Evolutionary conservation across 129 eudicot genomes (phyloP), one percentile per base, ranked within the genome.

Genomic region (Ambrosia trifida): DNA sequence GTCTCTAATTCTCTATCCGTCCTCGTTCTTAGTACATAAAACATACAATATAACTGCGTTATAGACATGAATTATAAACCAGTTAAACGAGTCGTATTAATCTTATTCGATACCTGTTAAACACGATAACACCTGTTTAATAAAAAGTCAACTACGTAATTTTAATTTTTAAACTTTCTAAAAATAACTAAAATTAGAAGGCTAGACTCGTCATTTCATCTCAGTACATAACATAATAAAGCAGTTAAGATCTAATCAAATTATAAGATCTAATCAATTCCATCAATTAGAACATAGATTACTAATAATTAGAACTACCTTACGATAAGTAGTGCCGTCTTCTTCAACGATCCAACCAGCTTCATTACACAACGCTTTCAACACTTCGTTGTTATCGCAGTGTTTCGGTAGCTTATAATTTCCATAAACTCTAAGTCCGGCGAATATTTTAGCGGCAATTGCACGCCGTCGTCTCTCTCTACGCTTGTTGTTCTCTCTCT

Each of bases 321-420:
- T 87, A 10, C 96, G 83, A 28, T 93, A 93, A 73, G 98, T 93
- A 53, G 98, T 93, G 49, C 98, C 98, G 10, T 93, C 98, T 71
- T 89, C 96, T 78, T 93, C 96, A 50, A 93, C 98, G 79, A 80
- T 76, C 98, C 98, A 93, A 10, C 98, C 98, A 61, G 98, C 98
- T 74, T 93, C 98, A n/a, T 82, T 79, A 44, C 94, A 86, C 4
- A 93, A 87, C 63, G 98, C 98, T 73, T 93, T 93, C 17, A 93
- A 54, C 4, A 93, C 98, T 73, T 93, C 98, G 82, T 93, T 93
- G 65, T 93, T 93, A 64, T 93, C 98, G 7, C 98, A 93, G 83
- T 93, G 98, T 67, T 93, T 93, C 3, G 98, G 98, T 1, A 93
- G 91, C 85, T 87, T 87, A 44, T 72, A 93, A 78, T 93, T 93